A percentile compares a stretch with the other conserved stretches of the same genome.
These are phyloP conservation scores for Kalaharituber pfeilii DNA, from an alignment of 2,329 filamentous ascomycete genomes.

Conservation along the genomic window DNA sequence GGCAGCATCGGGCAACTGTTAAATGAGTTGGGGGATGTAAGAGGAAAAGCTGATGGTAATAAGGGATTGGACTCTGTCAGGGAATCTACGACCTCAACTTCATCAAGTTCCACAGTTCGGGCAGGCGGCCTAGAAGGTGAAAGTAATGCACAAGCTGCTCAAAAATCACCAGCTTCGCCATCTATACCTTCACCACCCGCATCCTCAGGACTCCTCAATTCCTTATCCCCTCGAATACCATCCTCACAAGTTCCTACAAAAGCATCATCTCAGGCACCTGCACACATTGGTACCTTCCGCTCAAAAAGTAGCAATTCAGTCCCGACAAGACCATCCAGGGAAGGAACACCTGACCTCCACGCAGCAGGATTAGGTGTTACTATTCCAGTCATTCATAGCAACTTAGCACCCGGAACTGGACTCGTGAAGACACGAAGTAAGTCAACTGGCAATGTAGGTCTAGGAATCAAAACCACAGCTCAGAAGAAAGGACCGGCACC, in stretches of 20 bases:
- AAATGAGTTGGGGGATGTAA: constrained; percentile 1
- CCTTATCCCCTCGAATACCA: neutral
- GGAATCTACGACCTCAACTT: constrained; percentile 18
- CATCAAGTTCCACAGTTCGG: constrained; percentile 19
- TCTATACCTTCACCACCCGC: neutral
- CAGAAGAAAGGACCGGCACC: constrained; percentile 1
- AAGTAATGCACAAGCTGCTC: neutral
- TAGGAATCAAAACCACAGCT: neutral
- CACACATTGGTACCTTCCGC: neutral
- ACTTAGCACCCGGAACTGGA: neutral
- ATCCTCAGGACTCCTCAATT: neutral
- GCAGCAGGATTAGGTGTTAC: neutral
- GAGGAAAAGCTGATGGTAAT: neutral
- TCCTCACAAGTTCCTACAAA: neutral
- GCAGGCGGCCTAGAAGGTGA: neutral
- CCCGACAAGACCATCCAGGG: neutral
- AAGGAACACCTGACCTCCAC: neutral
- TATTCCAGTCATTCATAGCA: constrained; percentile 1
- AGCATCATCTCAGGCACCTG: neutral
- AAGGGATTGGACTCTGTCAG: constrained; percentile 15
- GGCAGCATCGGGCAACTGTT: constrained; percentile 1
- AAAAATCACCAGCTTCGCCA: no score
- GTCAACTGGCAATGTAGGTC: neutral
- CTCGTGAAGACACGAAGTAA: neutral
- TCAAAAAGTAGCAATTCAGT: neutral